These are phyloP conservation scores for Cordyceps farinosa DNA, from an alignment of 2,329 filamentous ascomycete genomes.

Conservation along the genomic window DNA sequence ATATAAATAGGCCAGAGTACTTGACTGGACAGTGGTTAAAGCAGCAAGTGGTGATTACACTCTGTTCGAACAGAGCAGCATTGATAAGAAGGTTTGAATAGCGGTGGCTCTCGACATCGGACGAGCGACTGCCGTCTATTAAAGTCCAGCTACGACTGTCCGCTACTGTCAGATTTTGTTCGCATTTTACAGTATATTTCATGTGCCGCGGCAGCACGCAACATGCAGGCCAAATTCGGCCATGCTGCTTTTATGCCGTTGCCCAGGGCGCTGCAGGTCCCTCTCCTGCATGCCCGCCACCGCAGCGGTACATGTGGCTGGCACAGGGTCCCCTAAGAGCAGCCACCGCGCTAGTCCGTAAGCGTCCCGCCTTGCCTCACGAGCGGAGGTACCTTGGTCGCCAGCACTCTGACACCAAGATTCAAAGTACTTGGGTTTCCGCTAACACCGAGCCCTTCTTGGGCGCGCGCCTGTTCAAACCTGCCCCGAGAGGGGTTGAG, in stretches of 20 bases:
- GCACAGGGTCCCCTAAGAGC: neutral
- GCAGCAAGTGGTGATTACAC: too few species aligned
- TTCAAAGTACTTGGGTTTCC: neutral
- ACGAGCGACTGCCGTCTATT: too few species aligned
- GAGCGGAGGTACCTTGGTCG: neutral
- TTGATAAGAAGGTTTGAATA: too few species aligned
- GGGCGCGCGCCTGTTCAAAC: neutral
- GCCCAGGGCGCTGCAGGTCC: neutral
- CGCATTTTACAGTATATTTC: neutral
- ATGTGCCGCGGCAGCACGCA: slow-evolving; percentile 2
- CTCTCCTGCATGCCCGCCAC: too few species aligned
- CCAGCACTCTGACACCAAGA: neutral
- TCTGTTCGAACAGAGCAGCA: too few species aligned
- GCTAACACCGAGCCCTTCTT: slow-evolving; percentile 2
- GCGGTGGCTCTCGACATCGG: too few species aligned
- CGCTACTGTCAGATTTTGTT: too few species aligned
- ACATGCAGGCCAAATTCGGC: neutral
- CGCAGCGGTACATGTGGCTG: too few species aligned
- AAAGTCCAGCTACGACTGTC: too few species aligned
- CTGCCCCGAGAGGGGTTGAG: neutral
- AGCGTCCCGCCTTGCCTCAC: neutral
- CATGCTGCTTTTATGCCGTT: neutral
- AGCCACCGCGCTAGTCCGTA: neutral
- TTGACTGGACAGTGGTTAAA: too few species aligned
- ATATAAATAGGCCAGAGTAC: too few species aligned